phyloP scores from a whole-genome alignment of 768 basidiomycete species.

The Suillus lakei region DNA sequence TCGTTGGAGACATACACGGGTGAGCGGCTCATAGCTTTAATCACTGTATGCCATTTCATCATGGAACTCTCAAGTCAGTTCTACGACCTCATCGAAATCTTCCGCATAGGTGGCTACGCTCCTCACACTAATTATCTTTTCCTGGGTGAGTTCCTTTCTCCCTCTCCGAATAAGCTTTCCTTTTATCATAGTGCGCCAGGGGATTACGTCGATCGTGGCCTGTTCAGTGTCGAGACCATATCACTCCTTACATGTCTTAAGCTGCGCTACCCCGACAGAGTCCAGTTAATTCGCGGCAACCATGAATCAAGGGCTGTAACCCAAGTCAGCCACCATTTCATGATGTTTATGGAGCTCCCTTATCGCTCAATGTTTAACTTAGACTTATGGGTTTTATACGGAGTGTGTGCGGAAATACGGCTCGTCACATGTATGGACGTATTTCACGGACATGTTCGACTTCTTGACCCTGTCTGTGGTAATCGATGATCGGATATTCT shows the following conservation, averaged over 20 bases:
- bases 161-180: not conserved
- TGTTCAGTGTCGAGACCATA: conserved; percentile 98
- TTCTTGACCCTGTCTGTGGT: conserved; percentile 97
- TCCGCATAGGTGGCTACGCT: conserved; percentile 96
- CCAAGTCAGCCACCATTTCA: conserved; percentile 64
- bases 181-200: conserved; percentile 50
- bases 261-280: conserved; percentile 93
- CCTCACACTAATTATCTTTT: conserved; percentile 99
- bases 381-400: conserved; percentile 99
- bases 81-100: conserved; percentile 99
- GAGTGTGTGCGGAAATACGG: conserved; percentile 99
- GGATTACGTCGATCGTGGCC: conserved; percentile 97
- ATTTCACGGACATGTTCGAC: conserved; percentile 99
- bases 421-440: conserved; percentile 95
- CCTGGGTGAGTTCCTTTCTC: conserved; percentile 65
- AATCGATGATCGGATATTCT: conserved; percentile 99
- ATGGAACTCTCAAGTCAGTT: conserved; percentile 78
- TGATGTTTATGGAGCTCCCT: conserved; percentile 6
- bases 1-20: conserved; percentile 99
- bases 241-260: conserved; percentile 96
- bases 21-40: conserved; percentile 48
- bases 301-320: conserved; percentile 98
- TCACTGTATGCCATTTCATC: conserved; percentile 30
- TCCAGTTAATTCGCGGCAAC: conserved; percentile 96
- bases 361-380: conserved; percentile 25